Conservation (phyloP, 257 asterid species). For the Capsicum rhomboideum region DNA sequence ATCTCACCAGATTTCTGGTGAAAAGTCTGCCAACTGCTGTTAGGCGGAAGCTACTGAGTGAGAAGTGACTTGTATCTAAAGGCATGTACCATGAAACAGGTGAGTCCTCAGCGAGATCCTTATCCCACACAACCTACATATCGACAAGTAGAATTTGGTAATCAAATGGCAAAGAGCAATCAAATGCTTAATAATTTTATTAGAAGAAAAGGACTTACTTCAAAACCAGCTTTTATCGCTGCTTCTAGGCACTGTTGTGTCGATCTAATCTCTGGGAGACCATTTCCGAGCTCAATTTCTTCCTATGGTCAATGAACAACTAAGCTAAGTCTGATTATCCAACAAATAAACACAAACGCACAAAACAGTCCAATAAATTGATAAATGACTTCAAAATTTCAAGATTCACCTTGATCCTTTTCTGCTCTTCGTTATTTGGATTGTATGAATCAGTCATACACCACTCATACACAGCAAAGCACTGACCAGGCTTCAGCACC, state of each 20-base stretch:
- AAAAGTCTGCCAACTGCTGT: slow-evolving; percentile 74
- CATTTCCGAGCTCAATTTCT: slow-evolving; percentile 53
- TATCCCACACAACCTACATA: slow-evolving; percentile 72
- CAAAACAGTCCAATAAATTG: neutral
- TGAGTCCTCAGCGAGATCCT: slow-evolving; percentile 85
- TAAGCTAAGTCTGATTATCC: neutral
- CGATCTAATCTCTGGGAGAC: neutral
- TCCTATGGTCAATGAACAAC: slow-evolving; percentile 33
- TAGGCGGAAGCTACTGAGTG: slow-evolving; percentile 81
- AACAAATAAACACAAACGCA: neutral
- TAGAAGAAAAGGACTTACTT: slow-evolving; percentile 31
- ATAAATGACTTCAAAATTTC: neutral
- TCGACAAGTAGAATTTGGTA: neutral
- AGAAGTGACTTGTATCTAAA: slow-evolving; percentile 75
- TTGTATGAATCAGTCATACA: slow-evolving; percentile 89
- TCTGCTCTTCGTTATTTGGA: slow-evolving; percentile 72
- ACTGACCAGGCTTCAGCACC: slow-evolving; percentile 93
- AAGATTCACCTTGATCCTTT: slow-evolving; percentile 63
- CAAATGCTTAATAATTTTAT: neutral
- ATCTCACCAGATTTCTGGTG: slow-evolving; percentile 69
- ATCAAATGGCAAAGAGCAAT: neutral
- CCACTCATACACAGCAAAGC: slow-evolving; percentile 99
- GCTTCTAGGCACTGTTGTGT: neutral
- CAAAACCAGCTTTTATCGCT: slow-evolving; percentile 51
- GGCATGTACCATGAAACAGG: slow-evolving; percentile 95